A percentile compares a stretch with the other conserved stretches of the same genome.
phyloP scores from a whole-genome alignment of 1,139 yeast species.

The Hanseniaspora gamundiae region DNA sequence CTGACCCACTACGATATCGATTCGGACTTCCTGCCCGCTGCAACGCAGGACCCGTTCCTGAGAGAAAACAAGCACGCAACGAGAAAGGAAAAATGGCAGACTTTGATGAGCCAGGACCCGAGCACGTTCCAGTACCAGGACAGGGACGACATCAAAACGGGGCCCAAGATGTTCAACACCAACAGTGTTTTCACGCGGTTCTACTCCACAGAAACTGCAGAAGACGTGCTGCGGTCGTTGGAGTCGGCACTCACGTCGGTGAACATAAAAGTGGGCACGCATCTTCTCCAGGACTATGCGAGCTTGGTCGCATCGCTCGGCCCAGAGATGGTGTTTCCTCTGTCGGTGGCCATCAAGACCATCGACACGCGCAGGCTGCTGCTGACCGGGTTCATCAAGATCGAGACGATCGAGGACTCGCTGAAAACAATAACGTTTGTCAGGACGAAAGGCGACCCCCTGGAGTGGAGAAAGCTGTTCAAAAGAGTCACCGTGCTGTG shows the following conservation, averaged over 20 bases:
- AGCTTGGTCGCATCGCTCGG: slow-evolving; percentile 13
- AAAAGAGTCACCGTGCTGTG: slow-evolving; percentile 40
- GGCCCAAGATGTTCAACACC: slow-evolving; percentile 17
- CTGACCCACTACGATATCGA: background rate
- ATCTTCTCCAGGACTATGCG: slow-evolving; percentile 10
- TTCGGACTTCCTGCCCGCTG: background rate
- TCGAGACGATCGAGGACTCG: slow-evolving; percentile 27
- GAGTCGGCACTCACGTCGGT: slow-evolving; percentile 17
- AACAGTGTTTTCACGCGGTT: slow-evolving; percentile 19
- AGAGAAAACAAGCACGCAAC: background rate
- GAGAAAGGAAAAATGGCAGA: background rate
- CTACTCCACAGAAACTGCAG: slow-evolving; percentile 18
- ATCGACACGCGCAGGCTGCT: slow-evolving; percentile 36
- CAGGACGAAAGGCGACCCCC: slow-evolving; percentile 47
- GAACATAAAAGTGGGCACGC: slow-evolving; percentile 17
- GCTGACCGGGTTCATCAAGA: slow-evolving; percentile 36
- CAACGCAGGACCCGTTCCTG: slow-evolving; percentile 5
- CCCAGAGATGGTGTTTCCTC: slow-evolving; percentile 18
- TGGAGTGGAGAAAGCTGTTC: slow-evolving; percentile 57
- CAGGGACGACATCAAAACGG: slow-evolving; percentile 3
- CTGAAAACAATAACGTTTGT: slow-evolving; percentile 38
- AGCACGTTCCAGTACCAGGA: slow-evolving; percentile 20
- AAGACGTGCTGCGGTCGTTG: slow-evolving; percentile 15
- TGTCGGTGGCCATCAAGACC: slow-evolving; percentile 32
- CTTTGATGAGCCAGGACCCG: slow-evolving; percentile 15